Conservation (phyloP, 306 rosid species). For the Inga laurina region DNA sequence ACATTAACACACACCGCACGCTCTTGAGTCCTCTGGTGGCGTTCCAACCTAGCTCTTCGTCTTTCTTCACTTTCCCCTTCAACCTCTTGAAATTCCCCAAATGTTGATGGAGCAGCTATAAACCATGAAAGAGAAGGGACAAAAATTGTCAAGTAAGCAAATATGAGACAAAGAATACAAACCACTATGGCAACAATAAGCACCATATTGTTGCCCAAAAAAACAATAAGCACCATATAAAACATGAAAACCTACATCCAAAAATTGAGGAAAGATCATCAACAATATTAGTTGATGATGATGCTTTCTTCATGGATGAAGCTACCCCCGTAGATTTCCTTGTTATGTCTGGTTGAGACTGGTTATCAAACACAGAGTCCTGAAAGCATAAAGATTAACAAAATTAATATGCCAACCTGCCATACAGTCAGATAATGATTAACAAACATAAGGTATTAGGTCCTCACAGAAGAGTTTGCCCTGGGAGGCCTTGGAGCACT, state of each 20-base stretch:
- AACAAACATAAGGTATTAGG: constrained; percentile 7
- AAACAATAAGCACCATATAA: constrained; percentile 20
- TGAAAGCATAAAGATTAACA: constrained; percentile 41
- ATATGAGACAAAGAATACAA: constrained; percentile 23
- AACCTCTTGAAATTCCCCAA: constrained; percentile 83
- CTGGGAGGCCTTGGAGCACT: constrained; percentile 97
- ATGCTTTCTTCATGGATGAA: constrained; percentile 70
- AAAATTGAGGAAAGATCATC: constrained; percentile 94
- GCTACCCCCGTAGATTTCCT: constrained; percentile 59
- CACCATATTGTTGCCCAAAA: not conserved
- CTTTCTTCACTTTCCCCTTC: constrained; percentile 97
- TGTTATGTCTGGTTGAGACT: constrained; percentile 65
- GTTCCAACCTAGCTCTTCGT: constrained; percentile 90
- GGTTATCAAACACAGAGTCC: constrained; percentile 63
- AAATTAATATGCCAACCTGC: constrained; percentile 28
- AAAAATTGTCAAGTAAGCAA: constrained; percentile 26
- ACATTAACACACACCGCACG: constrained; percentile 71
- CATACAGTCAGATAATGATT: constrained; percentile 20
- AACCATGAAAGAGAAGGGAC: constrained; percentile 30
- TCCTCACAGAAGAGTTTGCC: constrained; percentile 70
- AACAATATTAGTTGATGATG: constrained; percentile 76
- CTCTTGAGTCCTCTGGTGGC: constrained; percentile 83
- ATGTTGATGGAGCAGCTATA: constrained; percentile 74
- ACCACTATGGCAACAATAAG: constrained; percentile 19
- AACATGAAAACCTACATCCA: constrained; percentile 61